Evolutionary conservation across 2,329 filamentous ascomycete genomes (phyloP).

Genomic region (Pestalotiopsis sp.): DNA sequence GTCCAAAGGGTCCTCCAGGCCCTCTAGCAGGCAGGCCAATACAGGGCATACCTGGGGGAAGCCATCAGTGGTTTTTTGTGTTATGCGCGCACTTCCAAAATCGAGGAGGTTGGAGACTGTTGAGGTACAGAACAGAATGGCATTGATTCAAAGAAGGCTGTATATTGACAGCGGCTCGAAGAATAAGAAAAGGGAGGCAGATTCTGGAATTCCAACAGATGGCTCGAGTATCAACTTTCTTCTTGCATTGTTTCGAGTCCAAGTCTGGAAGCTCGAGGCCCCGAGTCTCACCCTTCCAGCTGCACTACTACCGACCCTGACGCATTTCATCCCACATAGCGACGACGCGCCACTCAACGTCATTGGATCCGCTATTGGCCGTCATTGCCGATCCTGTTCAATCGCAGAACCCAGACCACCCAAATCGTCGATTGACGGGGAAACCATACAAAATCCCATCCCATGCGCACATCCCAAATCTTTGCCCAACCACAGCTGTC

Average conservation of each 20-base stretch:
- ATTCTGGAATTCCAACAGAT: too few relatives aligned
- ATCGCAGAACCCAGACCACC: not conserved
- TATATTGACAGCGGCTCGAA: too few relatives aligned
- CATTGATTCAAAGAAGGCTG: too few relatives aligned
- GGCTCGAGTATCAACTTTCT: too few relatives aligned
- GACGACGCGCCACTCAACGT: slow-evolving; percentile 8
- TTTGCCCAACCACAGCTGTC: not conserved
- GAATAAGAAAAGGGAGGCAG: too few relatives aligned
- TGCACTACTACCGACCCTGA: not conserved
- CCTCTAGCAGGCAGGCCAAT: too few relatives aligned
- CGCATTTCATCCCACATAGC: not conserved
- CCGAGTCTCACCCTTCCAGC: not conserved
- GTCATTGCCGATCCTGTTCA: slow-evolving; percentile 8
- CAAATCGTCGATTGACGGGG: slow-evolving; percentile 13
- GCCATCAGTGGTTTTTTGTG: too few relatives aligned
- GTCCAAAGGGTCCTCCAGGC: not conserved
- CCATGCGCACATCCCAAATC: not conserved
- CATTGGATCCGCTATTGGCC: slow-evolving; percentile 12
- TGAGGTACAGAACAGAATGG: too few relatives aligned
- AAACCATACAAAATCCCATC: slow-evolving; percentile 9
- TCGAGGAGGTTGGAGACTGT: too few relatives aligned
- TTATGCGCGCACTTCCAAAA: too few relatives aligned
- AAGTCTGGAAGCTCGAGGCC: not conserved
- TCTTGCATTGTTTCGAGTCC: not conserved
- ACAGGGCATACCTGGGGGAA: too few relatives aligned